Evolutionary conservation across 2,329 filamentous ascomycete genomes (phyloP), one percentile per base, ranked within the genome.

Genomic region (Venturia pyrina): DNA sequence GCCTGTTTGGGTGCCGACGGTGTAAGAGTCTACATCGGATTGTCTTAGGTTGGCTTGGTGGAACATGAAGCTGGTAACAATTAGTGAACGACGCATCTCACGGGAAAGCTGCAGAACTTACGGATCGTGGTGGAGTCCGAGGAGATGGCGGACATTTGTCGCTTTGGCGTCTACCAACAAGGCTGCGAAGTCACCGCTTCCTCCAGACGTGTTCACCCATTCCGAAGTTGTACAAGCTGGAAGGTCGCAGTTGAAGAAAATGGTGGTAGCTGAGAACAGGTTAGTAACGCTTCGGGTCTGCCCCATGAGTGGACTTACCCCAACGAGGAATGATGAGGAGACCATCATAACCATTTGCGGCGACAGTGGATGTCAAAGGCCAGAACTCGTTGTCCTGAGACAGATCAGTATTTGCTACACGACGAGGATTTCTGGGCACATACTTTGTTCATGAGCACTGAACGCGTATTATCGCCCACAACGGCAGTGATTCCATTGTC

Each of bases 81-180:
- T 62, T 34, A 62, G 60, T 15, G n/a, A 43, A 10, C 37, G 4
- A 10, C 11, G 10, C n/a, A 7, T 44, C 10, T 21, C 19, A 7
- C 5, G 15, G 19, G 21, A 15, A n/a, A 37, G 28, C n/a, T 13
- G 19, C 15, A 17, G 40, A 44, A 13, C 60, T 44, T 64, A 64
- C 44, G 63, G 41, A n/a, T 65, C 63, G 34, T 65, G 63, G 63
- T 60, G 63, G 24, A 65, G 63, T 7, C 32, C 63, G 8, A 65
- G 40, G 11, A 65, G 34, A 48, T 53, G 41, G 15, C 63, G 63
- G n/a, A 32, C 62, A 17, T 65, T 59, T 5, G n/a, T n/a, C 21
- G 32, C 32, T 50, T 44, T 41, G 24, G 34, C 32, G 19, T 59
- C 32, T 17, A 34, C n/a, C 34, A 65, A 48, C 7, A 65, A 41